Evolutionary conservation across 768 basidiomycete species (phyloP), one percentile per base, ranked within the genome.

Genomic region (Dioszegia aurantiaca): DNA sequence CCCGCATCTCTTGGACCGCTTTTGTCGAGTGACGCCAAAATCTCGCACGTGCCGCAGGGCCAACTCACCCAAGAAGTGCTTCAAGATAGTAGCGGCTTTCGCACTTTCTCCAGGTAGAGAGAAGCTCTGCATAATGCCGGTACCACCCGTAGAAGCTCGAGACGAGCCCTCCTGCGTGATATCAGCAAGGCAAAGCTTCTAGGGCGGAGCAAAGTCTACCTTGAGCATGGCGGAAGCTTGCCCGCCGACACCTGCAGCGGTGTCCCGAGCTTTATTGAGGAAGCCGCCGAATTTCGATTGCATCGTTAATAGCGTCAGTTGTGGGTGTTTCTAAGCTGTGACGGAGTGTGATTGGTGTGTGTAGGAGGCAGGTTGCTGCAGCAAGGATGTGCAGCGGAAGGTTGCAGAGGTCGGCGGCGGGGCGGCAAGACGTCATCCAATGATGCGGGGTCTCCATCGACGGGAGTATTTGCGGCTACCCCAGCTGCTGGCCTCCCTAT

Each of bases 81-180:
- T 85, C 28, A 97, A 79, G 68, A 94, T 97, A 77, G 87, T 89
- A 16, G 92, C 90, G 0, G 92, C 90, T 74, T 95, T 95, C 60
- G 91, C 88, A 40, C 90, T 87, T 77, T 98, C 93, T 59, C 89
- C 90, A 19, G 91, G 91, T 23, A 97, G 81, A 39, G 83, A 85
- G 79, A 97, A 97, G 3, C 86, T 84, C 60, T 90, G 89, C 0
- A 87, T 86, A 23, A 72, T 40, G 17, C 47, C 61, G 2, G 63
- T 44, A 5, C 68, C 58, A 1, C 65, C 67, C 2, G 65, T 23
- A 16, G 59, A 36, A 0, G 69, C 72, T 37, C 59, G 46, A 3
- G 58, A 44, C 27, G 59, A 58, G 6, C 67, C 63, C 26, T 74
- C 70, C 72, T 73, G 33, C 1, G 11, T 33, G n/a, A 2, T 40